Base-by-base conservation (phyloP, 176 grass and related monocot genomes). In the Carex kokanica region DNA sequence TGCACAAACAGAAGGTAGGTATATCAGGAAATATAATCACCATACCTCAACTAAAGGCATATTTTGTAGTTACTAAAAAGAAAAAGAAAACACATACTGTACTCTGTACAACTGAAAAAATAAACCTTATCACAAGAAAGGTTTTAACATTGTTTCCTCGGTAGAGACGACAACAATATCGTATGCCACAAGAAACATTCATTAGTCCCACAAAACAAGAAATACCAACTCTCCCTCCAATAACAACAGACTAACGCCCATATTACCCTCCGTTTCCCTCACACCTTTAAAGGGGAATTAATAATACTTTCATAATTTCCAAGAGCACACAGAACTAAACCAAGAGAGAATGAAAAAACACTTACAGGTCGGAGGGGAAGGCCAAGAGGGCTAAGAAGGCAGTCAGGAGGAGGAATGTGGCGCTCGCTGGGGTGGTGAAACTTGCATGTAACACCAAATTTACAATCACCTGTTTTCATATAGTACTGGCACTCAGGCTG, bases 391-490 rank as follows among this genome's bases (percentile, higher is more conserved):
- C 93, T 96, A 59, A 99, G 88, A 73, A 89, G 60, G 84, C 97
- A 99, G 77, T 99, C 84, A 38, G 97, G 97, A 74, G 91, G 70
- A 53, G 97, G 91, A 74, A 94, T 31, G 62, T 83, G 80, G 49
- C 97, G 87, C 85, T 96, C 93, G 12, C 72, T 86, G 17, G 97
- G 97, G 93, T 99, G 97, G 86, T 99, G 89, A 80, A 99, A 99
- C 85, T 96, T 99, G 89, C 97, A 99, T 4, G 87, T 91, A 68
- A 89, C 91, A 61, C 97, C 97, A 66, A 99, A 99, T 72, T 99
- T 99, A 83, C 97, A 99, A 81, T 99, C 97, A 83, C 97, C 97
- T 25, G 97, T 99, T 90, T 99, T 99, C 91, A 99, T 95, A 83
- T 99, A 99, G 84, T 95, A 99, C 78, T 96, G 93, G 21, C 97